Conservation (phyloP, 345 rosid species). For the Eucalyptus polyanthemos region DNA sequence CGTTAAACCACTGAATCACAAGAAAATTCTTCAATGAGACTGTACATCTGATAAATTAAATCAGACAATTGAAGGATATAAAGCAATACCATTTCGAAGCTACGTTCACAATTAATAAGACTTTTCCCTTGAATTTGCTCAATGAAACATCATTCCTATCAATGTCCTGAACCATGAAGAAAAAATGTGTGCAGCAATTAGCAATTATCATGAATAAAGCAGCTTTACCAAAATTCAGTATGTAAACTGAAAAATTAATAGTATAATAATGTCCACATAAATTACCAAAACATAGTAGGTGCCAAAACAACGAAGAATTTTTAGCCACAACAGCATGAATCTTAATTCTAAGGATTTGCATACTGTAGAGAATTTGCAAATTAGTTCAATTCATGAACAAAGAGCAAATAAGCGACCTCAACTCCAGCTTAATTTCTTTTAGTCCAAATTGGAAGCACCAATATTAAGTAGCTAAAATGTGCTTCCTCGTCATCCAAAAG, state of each 20-base stretch:
- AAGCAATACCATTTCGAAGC: conserved; percentile 77
- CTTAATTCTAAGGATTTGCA: neutral
- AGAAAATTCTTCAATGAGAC: conserved; percentile 3
- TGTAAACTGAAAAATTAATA: neutral
- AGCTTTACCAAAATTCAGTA: neutral
- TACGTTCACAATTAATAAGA: conserved; percentile 80
- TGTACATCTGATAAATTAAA: neutral
- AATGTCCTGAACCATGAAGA: conserved; percentile 49
- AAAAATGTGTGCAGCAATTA: neutral
- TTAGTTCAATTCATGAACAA: neutral
- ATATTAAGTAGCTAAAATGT: neutral
- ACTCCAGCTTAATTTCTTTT: neutral
- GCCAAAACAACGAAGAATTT: neutral
- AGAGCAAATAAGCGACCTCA: neutral
- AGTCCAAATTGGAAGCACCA: neutral
- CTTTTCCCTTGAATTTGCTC: conserved; percentile 73
- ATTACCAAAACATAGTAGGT: neutral
- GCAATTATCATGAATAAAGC: neutral
- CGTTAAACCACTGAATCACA: conserved; percentile 66
- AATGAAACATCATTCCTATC: conserved; percentile 75
- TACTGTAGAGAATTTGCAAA: neutral
- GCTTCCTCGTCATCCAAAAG: neutral
- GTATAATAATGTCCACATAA: neutral
- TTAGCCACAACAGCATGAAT: neutral
- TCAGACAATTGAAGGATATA: neutral